phyloP scores from a whole-genome alignment of 345 rosid genomes.

The Lagerstroemia speciosa region DNA sequence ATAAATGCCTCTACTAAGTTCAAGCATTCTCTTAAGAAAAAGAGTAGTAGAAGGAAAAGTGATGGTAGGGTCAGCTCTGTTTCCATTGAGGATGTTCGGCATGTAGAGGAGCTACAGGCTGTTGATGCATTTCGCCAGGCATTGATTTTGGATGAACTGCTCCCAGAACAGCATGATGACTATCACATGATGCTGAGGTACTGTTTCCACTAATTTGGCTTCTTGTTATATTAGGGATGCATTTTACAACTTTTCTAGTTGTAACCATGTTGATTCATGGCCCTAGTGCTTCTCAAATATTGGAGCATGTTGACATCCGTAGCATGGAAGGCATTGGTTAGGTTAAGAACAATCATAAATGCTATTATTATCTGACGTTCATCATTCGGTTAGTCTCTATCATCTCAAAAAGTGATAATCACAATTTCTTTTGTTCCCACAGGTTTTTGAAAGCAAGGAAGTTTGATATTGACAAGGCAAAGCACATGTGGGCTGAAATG shows the following conservation, averaged over 20 bases:
- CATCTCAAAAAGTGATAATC: no score
- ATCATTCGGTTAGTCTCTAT: neutral
- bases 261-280: neutral
- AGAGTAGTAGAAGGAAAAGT: slow-evolving; percentile 66
- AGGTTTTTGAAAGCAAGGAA: slow-evolving; percentile 95
- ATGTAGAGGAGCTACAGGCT: slow-evolving; percentile 70
- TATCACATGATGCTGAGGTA: slow-evolving; percentile 95
- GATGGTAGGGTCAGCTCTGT: slow-evolving; percentile 93
- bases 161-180: slow-evolving; percentile 67
- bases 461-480: slow-evolving; percentile 80
- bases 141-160: slow-evolving; percentile 84
- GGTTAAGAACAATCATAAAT: neutral
- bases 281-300: neutral
- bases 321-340: neutral
- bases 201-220: neutral
- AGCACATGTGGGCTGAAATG: slow-evolving; percentile 98
- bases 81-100: slow-evolving; percentile 95
- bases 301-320: neutral
- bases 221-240: neutral
- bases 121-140: slow-evolving; percentile 88
- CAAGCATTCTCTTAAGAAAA: slow-evolving; percentile 86
- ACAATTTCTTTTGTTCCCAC: neutral
- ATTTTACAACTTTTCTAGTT: neutral
- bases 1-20: slow-evolving; percentile 81
- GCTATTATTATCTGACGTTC: neutral